These are phyloP conservation scores for Microascus cirrosus DNA, from an alignment of 2,329 filamentous ascomycete species.

Conservation along the genomic window DNA sequence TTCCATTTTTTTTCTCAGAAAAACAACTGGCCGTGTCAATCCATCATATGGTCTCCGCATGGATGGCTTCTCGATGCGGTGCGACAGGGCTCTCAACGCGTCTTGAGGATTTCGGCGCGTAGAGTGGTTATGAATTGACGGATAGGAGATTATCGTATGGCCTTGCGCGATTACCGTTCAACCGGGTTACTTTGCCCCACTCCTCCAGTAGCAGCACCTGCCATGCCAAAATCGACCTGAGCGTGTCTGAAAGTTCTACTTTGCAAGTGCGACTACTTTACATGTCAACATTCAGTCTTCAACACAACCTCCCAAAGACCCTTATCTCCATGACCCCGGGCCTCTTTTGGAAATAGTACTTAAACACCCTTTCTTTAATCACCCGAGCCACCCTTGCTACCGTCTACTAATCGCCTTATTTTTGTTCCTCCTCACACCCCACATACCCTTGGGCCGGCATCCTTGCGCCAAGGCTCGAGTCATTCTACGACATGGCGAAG, in stretches of 20 bases:
- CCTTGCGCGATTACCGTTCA: not conserved
- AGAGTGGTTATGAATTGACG: not conserved
- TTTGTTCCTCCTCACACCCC: not conserved
- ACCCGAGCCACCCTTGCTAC: not conserved
- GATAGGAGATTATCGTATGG: not conserved
- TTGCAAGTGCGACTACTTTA: not conserved
- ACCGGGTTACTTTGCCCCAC: not conserved
- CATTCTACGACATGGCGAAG: constrained; percentile 12
- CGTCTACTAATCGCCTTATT: not conserved
- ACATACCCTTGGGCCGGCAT: not conserved
- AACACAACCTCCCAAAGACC: not conserved
- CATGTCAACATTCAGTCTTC: not conserved
- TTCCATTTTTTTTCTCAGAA: too few species aligned
- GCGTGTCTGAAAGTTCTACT: constrained; percentile 5
- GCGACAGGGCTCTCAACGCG: not conserved
- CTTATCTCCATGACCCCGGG: not conserved
- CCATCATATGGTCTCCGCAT: not conserved
- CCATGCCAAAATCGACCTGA: not conserved
- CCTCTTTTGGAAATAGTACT: not conserved
- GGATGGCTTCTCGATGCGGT: not conserved
- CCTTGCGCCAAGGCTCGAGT: not conserved
- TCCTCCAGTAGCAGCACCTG: not conserved
- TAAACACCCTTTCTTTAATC: not conserved
- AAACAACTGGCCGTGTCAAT: too few species aligned
- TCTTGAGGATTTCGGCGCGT: not conserved